Conservation (phyloP, 805 yeast genomes). For the Starmerella bacillaris region DNA sequence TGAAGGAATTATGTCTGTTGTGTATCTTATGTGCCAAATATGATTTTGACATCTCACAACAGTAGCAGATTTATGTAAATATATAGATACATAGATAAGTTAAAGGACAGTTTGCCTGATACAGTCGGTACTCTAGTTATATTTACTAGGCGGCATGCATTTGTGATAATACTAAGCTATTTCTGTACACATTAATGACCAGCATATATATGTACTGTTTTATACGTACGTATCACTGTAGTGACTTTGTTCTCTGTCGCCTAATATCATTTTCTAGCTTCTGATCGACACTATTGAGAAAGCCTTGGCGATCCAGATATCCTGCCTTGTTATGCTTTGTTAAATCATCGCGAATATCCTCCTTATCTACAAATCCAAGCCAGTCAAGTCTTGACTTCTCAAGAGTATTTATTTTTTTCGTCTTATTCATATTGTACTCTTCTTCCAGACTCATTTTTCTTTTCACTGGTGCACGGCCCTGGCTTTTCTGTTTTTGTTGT, state of each 20-base stretch:
- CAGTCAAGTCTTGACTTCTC: slow-evolving; percentile 89
- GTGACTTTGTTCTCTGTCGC: slow-evolving; percentile 11
- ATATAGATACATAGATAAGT: background rate
- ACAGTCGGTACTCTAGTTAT: background rate
- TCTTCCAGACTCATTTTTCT: slow-evolving; percentile 62
- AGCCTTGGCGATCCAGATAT: slow-evolving; percentile 77
- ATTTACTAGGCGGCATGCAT: background rate
- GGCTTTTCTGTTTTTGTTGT: slow-evolving; percentile 2
- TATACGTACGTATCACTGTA: slow-evolving; percentile 1
- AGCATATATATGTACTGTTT: background rate
- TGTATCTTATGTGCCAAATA: slow-evolving; percentile 56
- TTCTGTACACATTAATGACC: background rate
- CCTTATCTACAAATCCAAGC: slow-evolving; percentile 81
- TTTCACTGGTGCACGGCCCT: slow-evolving; percentile 26
- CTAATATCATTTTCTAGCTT: slow-evolving; percentile 32
- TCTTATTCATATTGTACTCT: slow-evolving; percentile 48
- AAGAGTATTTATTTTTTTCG: slow-evolving; percentile 69
- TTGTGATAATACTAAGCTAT: background rate
- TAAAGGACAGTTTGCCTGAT: too few relatives aligned
- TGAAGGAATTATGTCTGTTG: slow-evolving; percentile 75
- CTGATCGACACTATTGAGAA: slow-evolving; percentile 55
- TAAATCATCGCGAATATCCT: slow-evolving; percentile 70
- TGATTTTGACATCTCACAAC: too few relatives aligned
- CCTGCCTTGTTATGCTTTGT: slow-evolving; percentile 72
- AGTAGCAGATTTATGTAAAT: background rate